Percentiles rank a stretch among this genome's conserved stretches.
These are phyloP conservation scores for Trichoderma gamsii DNA, from an alignment of 495 filamentous ascomycete genomes.

Conservation along the genomic window DNA sequence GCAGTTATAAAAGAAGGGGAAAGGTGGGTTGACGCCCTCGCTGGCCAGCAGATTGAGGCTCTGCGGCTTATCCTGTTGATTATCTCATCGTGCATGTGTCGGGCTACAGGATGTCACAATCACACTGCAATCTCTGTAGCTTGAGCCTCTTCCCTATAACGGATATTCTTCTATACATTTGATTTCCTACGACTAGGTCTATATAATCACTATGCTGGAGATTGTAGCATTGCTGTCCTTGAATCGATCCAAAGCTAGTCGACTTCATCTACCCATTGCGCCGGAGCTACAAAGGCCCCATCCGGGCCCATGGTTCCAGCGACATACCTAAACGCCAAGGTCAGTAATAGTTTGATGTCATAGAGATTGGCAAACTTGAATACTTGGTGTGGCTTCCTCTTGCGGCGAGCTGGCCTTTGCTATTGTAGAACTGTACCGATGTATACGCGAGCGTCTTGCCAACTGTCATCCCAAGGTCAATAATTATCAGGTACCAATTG, in stretches of 20 bases:
- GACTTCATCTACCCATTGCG: conserved; percentile 7
- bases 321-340: conserved; percentile 20
- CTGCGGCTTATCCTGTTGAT: no score
- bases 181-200: no score
- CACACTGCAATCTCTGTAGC: no score
- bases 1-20: no score
- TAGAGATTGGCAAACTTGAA: conserved; percentile 24
- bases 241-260: conserved; percentile 1
- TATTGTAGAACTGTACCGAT: conserved; percentile 69
- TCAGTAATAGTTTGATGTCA: background rate
- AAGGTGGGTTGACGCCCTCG: no score
- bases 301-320: conserved; percentile 17
- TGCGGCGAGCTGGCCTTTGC: conserved; percentile 71
- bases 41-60: no score
- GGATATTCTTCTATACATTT: no score
- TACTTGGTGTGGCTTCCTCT: conserved; percentile 95
- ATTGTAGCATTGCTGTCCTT: background rate
- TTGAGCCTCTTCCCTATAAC: no score
- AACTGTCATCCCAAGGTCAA: conserved; percentile 45
- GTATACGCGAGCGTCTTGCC: conserved; percentile 92
- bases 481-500: background rate
- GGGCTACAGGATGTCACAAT: no score
- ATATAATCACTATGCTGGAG: background rate
- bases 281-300: conserved; percentile 9
- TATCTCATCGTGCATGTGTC: no score